Percentiles rank a stretch among this genome's conserved stretches.
phyloP scores from a whole-genome alignment of 768 basidiomycete species.

The Pleurotus tuoliensis region DNA sequence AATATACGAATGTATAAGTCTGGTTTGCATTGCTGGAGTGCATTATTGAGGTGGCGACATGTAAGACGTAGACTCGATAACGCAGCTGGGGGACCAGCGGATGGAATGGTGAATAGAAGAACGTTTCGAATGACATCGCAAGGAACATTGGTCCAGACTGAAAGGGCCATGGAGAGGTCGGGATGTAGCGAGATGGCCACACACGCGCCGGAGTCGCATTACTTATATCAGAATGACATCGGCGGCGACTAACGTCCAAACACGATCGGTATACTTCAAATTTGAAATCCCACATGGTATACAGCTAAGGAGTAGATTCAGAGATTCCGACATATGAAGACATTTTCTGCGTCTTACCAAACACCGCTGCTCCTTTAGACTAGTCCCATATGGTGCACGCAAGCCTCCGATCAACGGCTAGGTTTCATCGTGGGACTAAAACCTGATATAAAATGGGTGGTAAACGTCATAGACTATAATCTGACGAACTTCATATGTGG shows the following conservation, averaged over 20 bases:
- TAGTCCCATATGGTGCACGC: not conserved
- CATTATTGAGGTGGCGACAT: conserved; percentile 27
- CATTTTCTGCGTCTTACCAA: not conserved
- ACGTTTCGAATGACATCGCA: conserved; percentile 32
- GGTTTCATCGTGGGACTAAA: not conserved
- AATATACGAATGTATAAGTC: conserved; percentile 38
- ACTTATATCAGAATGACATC: conserved; percentile 1
- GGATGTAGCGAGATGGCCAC: no score
- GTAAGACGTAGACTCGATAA: conserved; percentile 27
- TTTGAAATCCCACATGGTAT: not conserved
- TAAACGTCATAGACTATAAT: no score
- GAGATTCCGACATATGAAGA: not conserved
- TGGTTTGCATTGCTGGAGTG: conserved; percentile 21
- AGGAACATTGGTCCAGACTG: conserved; percentile 24
- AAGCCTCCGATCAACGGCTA: not conserved
- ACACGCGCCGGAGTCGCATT: not conserved
- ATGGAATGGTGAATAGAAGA: conserved; percentile 25
- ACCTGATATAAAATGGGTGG: not conserved
- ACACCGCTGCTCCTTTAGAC: not conserved
- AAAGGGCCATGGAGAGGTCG: no score
- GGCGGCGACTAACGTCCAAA: not conserved
- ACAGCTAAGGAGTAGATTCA: not conserved
- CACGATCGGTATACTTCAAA: not conserved
- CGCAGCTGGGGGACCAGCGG: conserved; percentile 28
- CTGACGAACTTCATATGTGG: no score